Evolutionary conservation across 192 early-diverging fungal genomes (phyloP), one percentile per base, ranked within the genome.

Genomic region (Podila epigama): DNA sequence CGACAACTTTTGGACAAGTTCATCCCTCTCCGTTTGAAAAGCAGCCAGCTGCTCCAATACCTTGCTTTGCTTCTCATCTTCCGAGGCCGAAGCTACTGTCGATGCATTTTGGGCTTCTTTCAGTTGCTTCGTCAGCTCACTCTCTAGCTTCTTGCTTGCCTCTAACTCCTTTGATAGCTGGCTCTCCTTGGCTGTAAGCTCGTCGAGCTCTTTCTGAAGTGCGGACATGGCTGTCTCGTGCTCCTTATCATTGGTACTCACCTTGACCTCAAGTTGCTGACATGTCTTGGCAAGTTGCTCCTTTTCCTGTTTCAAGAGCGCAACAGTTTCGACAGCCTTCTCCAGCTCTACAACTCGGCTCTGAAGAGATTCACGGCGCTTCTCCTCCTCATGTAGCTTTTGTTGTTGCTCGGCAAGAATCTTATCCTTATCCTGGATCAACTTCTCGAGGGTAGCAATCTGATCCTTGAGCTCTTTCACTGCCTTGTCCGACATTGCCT

Each of bases 71-170:
- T 63, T 29, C 12, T 65, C 22, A 37, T 31, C 11, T 4, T 8
- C 51, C 5, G n/a, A 27, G 12, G 50, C 33, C 15, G 32, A 34
- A 16, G 63, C 7, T 4, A 20, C 6, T 3, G 42, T 18, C 5
- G 42, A 15, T 13, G 16, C 18, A 0, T 44, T 44, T 18, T 44
- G 16, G 20, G 63, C 58, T 27, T 70, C 75, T 27, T 79, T 37
- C 20, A 70, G 13, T n/a, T 57, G 56, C 32, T 31, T 32, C 9
- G 13, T 2, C 11, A 56, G 31, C 3, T 67, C 70, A 4, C 39
- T 57, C 39, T 71, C 51, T 4, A 79, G 60, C 35, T 79, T 80
- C 34, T 70, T 82, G 8, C 70, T 57, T 7, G 80, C 63, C 9
- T 70, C 66, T 22, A 79, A 54, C n/a, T 82, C 68, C 57, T 81